These are phyloP conservation scores for Hypoxylon cercidicola DNA, from an alignment of 495 filamentous ascomycete genomes.

Conservation along the genomic window DNA sequence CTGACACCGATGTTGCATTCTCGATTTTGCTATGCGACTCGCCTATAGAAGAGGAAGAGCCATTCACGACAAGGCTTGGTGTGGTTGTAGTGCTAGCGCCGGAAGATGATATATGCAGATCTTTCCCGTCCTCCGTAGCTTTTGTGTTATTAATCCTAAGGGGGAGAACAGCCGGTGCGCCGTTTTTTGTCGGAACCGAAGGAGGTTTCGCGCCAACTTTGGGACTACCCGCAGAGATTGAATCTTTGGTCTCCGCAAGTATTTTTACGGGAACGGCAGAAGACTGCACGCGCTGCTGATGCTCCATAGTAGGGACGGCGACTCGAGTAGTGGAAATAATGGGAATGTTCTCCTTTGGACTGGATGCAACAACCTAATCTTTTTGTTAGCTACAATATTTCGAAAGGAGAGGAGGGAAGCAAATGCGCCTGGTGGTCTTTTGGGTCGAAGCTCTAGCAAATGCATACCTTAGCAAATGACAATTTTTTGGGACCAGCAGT, in stretches of 20 bases:
- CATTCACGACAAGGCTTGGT: slow-evolving; percentile 62
- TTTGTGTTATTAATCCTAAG: slow-evolving; percentile 41
- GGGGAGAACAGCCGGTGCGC: slow-evolving; percentile 11
- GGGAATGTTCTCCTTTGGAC: slow-evolving; percentile 56
- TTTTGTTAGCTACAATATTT: slow-evolving; percentile 14
- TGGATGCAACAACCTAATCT: slow-evolving; percentile 64
- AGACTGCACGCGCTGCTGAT: slow-evolving; percentile 41
- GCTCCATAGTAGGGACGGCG: slow-evolving; percentile 43
- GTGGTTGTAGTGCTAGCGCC: slow-evolving; percentile 44
- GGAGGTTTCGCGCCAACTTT: slow-evolving; percentile 32
- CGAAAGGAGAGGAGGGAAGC: not conserved
- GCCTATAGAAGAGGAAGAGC: slow-evolving; percentile 49
- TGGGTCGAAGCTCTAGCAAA: slow-evolving; percentile 1
- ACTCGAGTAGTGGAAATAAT: slow-evolving; percentile 45
- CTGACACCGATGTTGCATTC: slow-evolving; percentile 55
- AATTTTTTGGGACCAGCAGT: slow-evolving; percentile 57
- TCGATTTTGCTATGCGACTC: slow-evolving; percentile 48
- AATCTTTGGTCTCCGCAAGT: slow-evolving; percentile 18
- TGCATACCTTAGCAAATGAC: slow-evolving; percentile 68
- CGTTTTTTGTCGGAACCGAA: slow-evolving; percentile 31
- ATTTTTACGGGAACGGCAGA: slow-evolving; percentile 20
- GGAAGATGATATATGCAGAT: slow-evolving; percentile 44
- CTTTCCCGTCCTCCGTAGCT: slow-evolving; percentile 50
- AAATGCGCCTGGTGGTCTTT: slow-evolving; percentile 2
- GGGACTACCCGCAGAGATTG: slow-evolving; percentile 27